Conservation (phyloP, 345 rosid genomes). For the Brassica juncea region DNA sequence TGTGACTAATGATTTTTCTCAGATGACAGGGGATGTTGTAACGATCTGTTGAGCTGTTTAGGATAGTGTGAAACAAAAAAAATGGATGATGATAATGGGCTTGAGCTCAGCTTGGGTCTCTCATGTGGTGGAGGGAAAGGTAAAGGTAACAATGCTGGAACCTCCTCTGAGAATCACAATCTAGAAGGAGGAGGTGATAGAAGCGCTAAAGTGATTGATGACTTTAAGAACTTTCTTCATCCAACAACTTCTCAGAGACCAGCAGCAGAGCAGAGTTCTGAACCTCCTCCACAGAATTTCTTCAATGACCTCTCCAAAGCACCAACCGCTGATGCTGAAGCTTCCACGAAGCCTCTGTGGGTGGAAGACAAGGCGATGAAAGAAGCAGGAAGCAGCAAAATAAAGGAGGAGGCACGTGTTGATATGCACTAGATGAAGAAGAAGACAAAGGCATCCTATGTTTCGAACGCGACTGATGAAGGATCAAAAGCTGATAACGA, state of each 20-base stretch:
- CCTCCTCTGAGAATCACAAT: not conserved
- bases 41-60: not conserved
- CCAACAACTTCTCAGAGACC: not conserved
- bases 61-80: not conserved
- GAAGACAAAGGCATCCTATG: not conserved
- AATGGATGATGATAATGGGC: conserved; percentile 1
- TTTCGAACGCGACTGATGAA: not conserved
- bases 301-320: not conserved
- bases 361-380: not conserved
- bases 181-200: not conserved
- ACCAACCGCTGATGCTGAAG: not conserved
- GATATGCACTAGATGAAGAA: not conserved
- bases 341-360: not conserved
- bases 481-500: not conserved
- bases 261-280: not conserved
- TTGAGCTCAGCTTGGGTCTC: not conserved
- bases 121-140: not conserved
- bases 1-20: not conserved
- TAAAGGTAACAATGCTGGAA: not conserved
- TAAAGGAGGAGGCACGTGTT: not conserved
- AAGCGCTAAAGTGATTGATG: not conserved
- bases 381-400: not conserved
- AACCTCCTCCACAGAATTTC: not conserved
- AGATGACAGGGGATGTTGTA: not conserved
- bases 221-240: not conserved